Evolutionary conservation across 495 filamentous ascomycete species (phyloP).

Genomic region (Barbatosphaeria neglecta): DNA sequence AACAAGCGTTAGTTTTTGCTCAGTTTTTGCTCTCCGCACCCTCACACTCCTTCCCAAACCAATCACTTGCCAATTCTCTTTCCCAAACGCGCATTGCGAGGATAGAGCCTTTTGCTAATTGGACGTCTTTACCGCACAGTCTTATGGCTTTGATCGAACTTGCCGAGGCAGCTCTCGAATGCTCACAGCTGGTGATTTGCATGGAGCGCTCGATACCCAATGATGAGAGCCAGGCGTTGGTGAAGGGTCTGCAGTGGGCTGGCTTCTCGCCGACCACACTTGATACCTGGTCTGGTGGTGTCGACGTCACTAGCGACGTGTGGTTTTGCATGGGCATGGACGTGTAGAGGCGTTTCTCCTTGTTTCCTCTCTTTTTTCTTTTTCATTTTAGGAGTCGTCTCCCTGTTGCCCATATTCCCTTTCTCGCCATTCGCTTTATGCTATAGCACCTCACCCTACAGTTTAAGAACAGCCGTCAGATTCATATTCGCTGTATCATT

Average conservation of each 20-base stretch:
- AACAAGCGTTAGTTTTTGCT: constrained; percentile 65
- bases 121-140: constrained; percentile 39
- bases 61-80: constrained; percentile 6
- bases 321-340: constrained; percentile 88
- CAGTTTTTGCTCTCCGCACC: no score
- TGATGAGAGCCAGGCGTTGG: constrained; percentile 49
- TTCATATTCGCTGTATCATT: no score
- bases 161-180: constrained; percentile 58
- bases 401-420: constrained; percentile 5
- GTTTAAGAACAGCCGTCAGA: no score
- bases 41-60: constrained; percentile 1
- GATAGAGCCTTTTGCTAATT: no score
- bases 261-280: constrained; percentile 76
- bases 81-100: no score
- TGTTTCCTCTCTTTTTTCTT: constrained; percentile 7
- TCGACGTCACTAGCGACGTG: constrained; percentile 49
- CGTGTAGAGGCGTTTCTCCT: constrained; percentile 33
- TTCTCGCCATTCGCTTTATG: background rate
- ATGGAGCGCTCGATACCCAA: constrained; percentile 54
- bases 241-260: constrained; percentile 81
- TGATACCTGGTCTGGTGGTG: constrained; percentile 50
- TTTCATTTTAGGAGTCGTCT: constrained; percentile 5
- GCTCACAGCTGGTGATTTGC: constrained; percentile 68
- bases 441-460: no score
- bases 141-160: constrained; percentile 87